Base-by-base conservation (phyloP, 2,329 filamentous ascomycete genomes). In the Xylaria sp. region DNA sequence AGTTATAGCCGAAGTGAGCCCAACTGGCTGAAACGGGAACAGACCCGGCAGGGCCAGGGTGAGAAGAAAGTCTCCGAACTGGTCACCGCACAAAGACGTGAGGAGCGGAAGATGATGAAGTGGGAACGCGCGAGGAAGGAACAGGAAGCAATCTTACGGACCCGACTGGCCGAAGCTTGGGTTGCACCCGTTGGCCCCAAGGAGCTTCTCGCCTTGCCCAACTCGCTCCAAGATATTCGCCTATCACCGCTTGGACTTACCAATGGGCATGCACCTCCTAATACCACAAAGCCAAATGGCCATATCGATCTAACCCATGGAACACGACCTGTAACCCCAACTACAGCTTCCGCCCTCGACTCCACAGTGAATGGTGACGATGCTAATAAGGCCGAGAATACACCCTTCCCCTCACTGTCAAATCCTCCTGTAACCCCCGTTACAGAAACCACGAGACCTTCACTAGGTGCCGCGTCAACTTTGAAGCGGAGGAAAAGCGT, bases 1-100 rank as follows among this genome's bases (percentile, higher is more conserved):
- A 94, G 83, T 70, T 81, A 98, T 61, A 97, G 94, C 79, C 88
- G 96, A 71, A 97, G 94, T 81, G 94, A 99, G 76, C 94, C 94
- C 2, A 95, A 89, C 69, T 99, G 95, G 95, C 77, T 97, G 53
- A 91, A 91, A 67, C 84, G 91, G 66, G 92, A 97, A 77, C 90
- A 92, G 76, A 88, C 89, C 28, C 85, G 89, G 53, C 84, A 84
- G 62, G 91, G 91, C 11, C 77, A 88, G 15, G 79, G 88, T 25
- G 84, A 86, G 33, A 81, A 80, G 23, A 83, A 87, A 67, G 95
- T 95, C 45, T 94, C 90, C 69, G 94, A 97, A 78, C 89, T 96
- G 64, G 81, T 88, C 56, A 99, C 94, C 2, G 84, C 85, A 38
- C 84, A 88, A 70, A 83, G 95, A 63, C 86, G 95, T 72, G 87